Evolutionary conservation across 75 land plant species (phyloP), one percentile per base, ranked within the genome.

Genomic region (Isoetes taiwanensis): DNA sequence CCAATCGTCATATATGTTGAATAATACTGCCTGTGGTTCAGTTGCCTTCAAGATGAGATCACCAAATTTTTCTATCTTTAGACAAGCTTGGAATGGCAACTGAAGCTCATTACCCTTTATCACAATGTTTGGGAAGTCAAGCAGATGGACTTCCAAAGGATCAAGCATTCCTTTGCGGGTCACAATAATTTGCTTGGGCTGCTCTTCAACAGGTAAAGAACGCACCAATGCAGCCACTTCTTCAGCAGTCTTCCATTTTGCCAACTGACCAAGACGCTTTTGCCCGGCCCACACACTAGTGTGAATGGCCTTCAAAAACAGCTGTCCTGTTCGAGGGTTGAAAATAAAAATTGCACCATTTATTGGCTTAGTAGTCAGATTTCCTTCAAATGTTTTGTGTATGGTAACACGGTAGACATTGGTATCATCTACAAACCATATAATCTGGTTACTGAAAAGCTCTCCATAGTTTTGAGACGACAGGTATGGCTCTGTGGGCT

Each of bases 381-480:
- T 46, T 5, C 50, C 50, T 46, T 46, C 50, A n/a, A 46, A 46
- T 46, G 50, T 46, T 19, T 46, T 46, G 16, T 46, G 50, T 19
- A 46, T 46, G n/a, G 50, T 46, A 6, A 46, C 50, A 16, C 50
- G 50, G n/a, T 46, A 46, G 25, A 46, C 50, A 16, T 46, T 46
- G 50, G 50, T 46, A n/a, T 46, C 50, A 46, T 46, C 50, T 6
- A 46, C 50, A 46, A 46, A 46, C 50, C 50, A 46, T 5, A 46
- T 46, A n/a, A 46, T 46, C 19, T 46, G 50, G 50, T 46, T 46
- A n/a, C 50, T 46, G 50, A 46, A 46, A 6, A 46, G 50, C 50
- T 46, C 50, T 46, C 50, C 50, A 16, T 46, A 46, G 50, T 46
- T 46, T 46, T 46, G 50, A 46, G 50, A 46, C 19, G 50, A 46